A percentile compares a stretch with the other conserved stretches of the same genome.
Conservation (phyloP, 2,329 filamentous ascomycete genomes). For the Pyrenophora tritici-repentis region DNA sequence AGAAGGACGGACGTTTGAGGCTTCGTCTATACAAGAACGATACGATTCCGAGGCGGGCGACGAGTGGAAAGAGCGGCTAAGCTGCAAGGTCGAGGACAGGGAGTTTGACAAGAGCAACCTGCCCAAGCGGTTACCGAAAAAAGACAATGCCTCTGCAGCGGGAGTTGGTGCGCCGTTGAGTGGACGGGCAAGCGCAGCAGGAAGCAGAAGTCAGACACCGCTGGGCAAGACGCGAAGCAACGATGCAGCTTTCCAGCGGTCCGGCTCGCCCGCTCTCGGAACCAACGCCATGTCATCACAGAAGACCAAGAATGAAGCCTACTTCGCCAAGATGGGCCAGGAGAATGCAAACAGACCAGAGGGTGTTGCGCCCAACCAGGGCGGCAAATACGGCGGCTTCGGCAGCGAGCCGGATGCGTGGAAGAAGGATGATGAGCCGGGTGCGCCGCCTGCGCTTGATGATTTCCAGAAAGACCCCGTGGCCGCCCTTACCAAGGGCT, state of each 20-base stretch:
- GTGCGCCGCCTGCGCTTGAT: conserved; percentile 70
- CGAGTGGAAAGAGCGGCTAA: conserved; percentile 91
- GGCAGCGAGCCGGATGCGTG: conserved; percentile 71
- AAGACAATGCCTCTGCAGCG: conserved; percentile 30
- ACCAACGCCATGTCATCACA: conserved; percentile 47
- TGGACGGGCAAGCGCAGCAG: conserved; percentile 42
- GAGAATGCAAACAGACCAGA: conserved; percentile 80
- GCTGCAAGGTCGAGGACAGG: conserved; percentile 82
- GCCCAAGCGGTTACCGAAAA: conserved; percentile 55
- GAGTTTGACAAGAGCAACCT: conserved; percentile 77
- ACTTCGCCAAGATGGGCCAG: conserved; percentile 83
- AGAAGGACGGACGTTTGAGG: conserved; percentile 69
- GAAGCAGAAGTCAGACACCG: conserved; percentile 47
- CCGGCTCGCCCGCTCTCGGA: conserved; percentile 46
- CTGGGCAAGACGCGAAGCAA: conserved; percentile 44
- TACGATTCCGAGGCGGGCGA: conserved; percentile 90
- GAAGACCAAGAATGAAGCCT: conserved; percentile 77
- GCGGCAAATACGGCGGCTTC: conserved; percentile 91
- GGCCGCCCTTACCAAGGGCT: conserved; percentile 85
- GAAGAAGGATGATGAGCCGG: conserved; percentile 49
- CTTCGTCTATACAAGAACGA: conserved; percentile 85
- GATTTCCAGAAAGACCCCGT: conserved; percentile 92
- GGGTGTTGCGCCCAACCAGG: conserved; percentile 80
- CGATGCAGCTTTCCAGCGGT: conserved; percentile 38
- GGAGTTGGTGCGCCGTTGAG: conserved; percentile 37